A percentile compares a stretch with the other conserved stretches of the same genome.
Conservation (phyloP, 2,329 filamentous ascomycete genomes). For the Penicillium sp. region DNA sequence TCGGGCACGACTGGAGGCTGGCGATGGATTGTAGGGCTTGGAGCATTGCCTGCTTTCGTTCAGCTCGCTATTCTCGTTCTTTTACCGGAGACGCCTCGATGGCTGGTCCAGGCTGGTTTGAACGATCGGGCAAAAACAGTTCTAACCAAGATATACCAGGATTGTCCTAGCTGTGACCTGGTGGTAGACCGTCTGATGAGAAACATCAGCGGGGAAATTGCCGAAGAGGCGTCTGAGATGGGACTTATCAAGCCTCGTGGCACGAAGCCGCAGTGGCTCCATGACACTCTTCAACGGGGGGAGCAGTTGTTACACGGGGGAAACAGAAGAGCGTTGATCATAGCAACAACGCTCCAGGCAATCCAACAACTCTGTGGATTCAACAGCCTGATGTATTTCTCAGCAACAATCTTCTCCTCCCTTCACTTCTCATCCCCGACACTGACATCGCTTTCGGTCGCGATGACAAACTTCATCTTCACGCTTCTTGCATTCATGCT, state of each 20-base stretch:
- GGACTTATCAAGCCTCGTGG: conserved; percentile 21
- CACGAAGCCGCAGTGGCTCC: conserved; percentile 24
- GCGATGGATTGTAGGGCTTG: conserved; percentile 89
- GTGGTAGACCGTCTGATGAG: conserved; percentile 60
- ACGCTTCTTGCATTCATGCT: conserved; percentile 69
- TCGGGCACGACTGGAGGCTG: conserved; percentile 63
- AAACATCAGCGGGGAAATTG: conserved; percentile 69
- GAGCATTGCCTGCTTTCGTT: conserved; percentile 68
- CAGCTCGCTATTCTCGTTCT: conserved; percentile 65
- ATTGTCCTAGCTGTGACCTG: conserved; percentile 40
- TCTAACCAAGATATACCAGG: conserved; percentile 61
- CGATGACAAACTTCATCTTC: conserved; percentile 77
- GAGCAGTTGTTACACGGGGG: conserved; percentile 43
- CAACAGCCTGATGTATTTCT: conserved; percentile 92
- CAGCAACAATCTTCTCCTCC: conserved; percentile 73
- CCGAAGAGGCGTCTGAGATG: conserved; percentile 59
- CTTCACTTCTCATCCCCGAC: conserved; percentile 76
- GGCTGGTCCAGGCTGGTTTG: conserved; percentile 69
- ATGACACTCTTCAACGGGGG: conserved; percentile 26
- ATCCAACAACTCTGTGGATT: conserved; percentile 87
- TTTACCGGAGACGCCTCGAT: conserved; percentile 86
- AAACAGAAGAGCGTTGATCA: conserved; percentile 66
- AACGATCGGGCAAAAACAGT: conserved; percentile 61
- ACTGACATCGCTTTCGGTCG: conserved; percentile 73
- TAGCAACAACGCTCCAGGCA: conserved; percentile 82